phyloP scores from a whole-genome alignment of 1,284 basidiomycete genomes.

The Sphagnurus paluster region DNA sequence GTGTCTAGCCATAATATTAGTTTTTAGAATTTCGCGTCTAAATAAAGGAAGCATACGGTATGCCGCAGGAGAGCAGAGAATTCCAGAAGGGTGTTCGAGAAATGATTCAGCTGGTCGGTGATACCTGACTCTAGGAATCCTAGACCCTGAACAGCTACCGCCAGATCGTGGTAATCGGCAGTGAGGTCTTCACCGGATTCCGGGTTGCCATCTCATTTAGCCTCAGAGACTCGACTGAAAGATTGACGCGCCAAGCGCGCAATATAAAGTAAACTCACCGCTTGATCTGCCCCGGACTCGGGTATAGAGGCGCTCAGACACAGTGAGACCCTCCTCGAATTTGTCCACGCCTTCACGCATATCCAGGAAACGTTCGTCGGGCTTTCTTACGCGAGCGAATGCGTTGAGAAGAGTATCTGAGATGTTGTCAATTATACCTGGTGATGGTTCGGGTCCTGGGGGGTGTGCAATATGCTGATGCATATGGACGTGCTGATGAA shows the following conservation, averaged over 20 bases:
- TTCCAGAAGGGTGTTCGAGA: constrained; percentile 92
- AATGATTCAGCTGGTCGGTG: constrained; percentile 94
- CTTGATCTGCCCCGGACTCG: constrained; percentile 77
- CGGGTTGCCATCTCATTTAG: constrained; percentile 77
- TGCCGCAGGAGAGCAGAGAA: constrained; percentile 87
- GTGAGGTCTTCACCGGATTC: constrained; percentile 88
- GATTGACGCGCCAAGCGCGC: constrained; percentile 18
- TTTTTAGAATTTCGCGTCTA: constrained; percentile 4
- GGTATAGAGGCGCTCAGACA: constrained; percentile 80
- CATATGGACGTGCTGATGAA: constrained; percentile 91
- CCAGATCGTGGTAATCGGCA: constrained; percentile 95
- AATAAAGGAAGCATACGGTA: constrained; percentile 49
- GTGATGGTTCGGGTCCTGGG: constrained; percentile 74
- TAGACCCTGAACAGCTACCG: constrained; percentile 92
- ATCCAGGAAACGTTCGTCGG: constrained; percentile 90
- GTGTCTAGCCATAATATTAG: constrained; percentile 54
- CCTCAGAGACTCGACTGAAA: constrained; percentile 57
- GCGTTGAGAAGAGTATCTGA: constrained; percentile 96
- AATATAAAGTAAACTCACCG: constrained; percentile 64
- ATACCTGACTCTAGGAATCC: constrained; percentile 98
- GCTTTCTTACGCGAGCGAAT: constrained; percentile 93
- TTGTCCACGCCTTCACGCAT: constrained; percentile 93
- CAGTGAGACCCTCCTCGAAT: constrained; percentile 87
- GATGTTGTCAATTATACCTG: constrained; percentile 89
- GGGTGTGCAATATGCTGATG: constrained; percentile 91